These are phyloP conservation scores for Leavenworthia alabamica DNA, from an alignment of 345 rosid genomes.

Conservation along the genomic window DNA sequence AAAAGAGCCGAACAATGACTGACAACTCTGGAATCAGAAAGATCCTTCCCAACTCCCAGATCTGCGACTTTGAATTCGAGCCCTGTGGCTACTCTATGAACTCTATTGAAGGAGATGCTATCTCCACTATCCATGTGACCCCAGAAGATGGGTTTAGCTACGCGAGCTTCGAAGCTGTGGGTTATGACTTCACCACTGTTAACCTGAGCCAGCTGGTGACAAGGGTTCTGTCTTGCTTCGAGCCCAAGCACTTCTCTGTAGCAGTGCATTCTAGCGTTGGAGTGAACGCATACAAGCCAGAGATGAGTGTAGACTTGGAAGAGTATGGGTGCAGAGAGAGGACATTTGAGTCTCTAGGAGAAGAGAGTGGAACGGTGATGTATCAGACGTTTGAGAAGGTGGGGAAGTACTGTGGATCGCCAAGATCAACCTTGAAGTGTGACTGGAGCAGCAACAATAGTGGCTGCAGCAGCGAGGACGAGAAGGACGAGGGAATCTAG, in stretches of 20 bases:
- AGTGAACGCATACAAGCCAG: constrained; percentile 22
- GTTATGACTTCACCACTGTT: constrained; percentile 50
- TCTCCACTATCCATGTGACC: constrained; percentile 87
- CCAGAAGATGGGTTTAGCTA: constrained; percentile 96
- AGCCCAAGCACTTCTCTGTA: constrained; percentile 67
- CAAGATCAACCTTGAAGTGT: constrained; percentile 34
- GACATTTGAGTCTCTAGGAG: constrained; percentile 29
- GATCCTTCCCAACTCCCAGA: constrained; percentile 74
- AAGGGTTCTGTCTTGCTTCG: constrained; percentile 75
- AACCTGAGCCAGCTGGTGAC: constrained; percentile 44
- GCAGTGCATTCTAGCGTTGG: constrained; percentile 47
- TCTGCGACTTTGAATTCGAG: constrained; percentile 91
- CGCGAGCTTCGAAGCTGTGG: constrained; percentile 85
- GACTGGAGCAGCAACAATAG: constrained; percentile 29
- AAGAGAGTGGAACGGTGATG: constrained; percentile 31
- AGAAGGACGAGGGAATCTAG: constrained; percentile 36
- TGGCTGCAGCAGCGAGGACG: constrained; percentile 35
- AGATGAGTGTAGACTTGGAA: constrained; percentile 36
- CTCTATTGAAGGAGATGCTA: constrained; percentile 63
- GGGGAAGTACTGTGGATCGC: constrained; percentile 28
- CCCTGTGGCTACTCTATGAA: constrained; percentile 99
- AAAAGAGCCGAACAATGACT: constrained; percentile 56
- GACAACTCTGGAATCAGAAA: constrained; percentile 74
- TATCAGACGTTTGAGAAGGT: constrained; percentile 32
- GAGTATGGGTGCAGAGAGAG: constrained; percentile 41